Conservation (phyloP, 1,284 basidiomycete genomes). For the Tranzscheliella williamsii region DNA sequence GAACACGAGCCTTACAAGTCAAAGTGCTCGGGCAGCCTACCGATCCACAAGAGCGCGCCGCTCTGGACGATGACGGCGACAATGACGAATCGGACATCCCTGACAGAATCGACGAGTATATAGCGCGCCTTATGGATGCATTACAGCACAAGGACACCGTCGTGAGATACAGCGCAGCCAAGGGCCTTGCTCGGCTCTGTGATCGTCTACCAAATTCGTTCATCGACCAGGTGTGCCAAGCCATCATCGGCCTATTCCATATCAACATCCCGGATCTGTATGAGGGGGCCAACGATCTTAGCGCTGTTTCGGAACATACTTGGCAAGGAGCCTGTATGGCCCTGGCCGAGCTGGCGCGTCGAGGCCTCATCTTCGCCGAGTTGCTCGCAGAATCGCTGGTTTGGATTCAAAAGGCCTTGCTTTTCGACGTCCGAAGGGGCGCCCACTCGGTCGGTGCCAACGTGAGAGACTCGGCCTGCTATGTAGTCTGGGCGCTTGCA, state of each 20-base stretch:
- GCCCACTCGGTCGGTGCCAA: constrained; percentile 90
- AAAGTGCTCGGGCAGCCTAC: background rate
- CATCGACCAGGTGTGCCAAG: constrained; percentile 77
- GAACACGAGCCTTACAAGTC: background rate
- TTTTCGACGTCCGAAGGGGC: constrained; percentile 88
- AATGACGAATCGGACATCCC: constrained; percentile 73
- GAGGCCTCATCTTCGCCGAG: constrained; percentile 66
- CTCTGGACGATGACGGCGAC: constrained; percentile 4
- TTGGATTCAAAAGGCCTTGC: constrained; percentile 67
- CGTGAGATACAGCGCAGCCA: constrained; percentile 92
- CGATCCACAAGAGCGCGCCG: background rate
- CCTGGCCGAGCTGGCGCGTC: constrained; percentile 85
- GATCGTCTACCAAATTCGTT: constrained; percentile 78
- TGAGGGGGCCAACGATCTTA: constrained; percentile 71
- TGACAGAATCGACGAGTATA: constrained; percentile 74
- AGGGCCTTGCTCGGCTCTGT: constrained; percentile 84
- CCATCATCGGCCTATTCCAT: constrained; percentile 71
- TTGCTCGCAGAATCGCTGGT: constrained; percentile 36
- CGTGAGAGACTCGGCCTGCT: constrained; percentile 91
- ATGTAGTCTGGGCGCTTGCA: constrained; percentile 92
- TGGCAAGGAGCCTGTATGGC: constrained; percentile 96
- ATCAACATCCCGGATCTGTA: constrained; percentile 69
- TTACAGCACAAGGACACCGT: constrained; percentile 94
- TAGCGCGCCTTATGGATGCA: constrained; percentile 75
- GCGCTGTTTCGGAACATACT: constrained; percentile 69